phyloP scores from a whole-genome alignment of 169 alveolate genomes.

The Eimeria maxima region DNA sequence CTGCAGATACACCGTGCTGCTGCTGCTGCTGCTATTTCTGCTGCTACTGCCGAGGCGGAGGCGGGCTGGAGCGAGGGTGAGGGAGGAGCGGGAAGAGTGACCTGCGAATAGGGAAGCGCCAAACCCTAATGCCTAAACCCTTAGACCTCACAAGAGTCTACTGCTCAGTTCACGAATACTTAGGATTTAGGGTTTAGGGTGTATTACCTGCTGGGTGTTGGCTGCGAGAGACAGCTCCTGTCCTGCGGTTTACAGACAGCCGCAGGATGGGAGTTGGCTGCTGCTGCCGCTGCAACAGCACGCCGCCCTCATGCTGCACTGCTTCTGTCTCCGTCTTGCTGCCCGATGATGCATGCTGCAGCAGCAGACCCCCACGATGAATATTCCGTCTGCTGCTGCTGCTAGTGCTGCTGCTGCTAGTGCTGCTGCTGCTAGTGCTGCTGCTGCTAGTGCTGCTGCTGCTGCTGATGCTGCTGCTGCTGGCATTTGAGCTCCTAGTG shows the following conservation, averaged over 20 bases:
- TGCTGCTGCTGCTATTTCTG: conserved; percentile 37
- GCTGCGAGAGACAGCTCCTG: conserved; percentile 55
- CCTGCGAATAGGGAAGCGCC: background rate
- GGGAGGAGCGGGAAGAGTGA: background rate
- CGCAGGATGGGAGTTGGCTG: conserved; percentile 50
- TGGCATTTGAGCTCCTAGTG: background rate
- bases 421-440: conserved; percentile 32
- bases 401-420: background rate
- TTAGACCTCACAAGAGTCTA: too few relatives aligned
- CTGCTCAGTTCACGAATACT: background rate
- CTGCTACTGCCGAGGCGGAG: too few relatives aligned
- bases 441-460: background rate
- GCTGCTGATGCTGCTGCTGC: background rate
- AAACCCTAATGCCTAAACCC: too few relatives aligned
- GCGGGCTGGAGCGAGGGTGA: conserved; percentile 4
- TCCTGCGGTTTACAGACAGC: conserved; percentile 50
- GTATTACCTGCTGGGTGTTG: background rate
- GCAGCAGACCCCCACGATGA: conserved; percentile 18
- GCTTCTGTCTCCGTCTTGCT: conserved; percentile 33
- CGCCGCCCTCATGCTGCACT: background rate
- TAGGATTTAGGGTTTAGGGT: conserved; percentile 28
- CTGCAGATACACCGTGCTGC: conserved; percentile 10
- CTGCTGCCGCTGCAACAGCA: conserved; percentile 4
- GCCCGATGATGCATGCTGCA: conserved; percentile 9
- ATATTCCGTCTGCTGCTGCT: too few relatives aligned